Evolutionary conservation across 257 asterid genomes (phyloP), one percentile per base, ranked within the genome.

Genomic region (Solanum medicagineum): DNA sequence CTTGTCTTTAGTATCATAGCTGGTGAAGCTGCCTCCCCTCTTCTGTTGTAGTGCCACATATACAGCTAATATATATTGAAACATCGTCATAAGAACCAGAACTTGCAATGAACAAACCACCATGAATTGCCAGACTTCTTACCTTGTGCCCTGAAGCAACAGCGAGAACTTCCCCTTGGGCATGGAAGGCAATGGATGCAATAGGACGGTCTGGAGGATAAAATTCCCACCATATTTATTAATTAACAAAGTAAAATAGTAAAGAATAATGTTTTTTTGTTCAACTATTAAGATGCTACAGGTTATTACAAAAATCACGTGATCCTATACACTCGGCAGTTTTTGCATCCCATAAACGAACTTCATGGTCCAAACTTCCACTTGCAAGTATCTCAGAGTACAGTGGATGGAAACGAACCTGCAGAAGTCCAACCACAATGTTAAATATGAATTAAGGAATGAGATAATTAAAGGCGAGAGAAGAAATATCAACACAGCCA

Each of bases 111-210:
- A 77, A 29, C 29, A 79, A 79, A 79, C 65, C 49, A 77, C 60
- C 10, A 53, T 26, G 29, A 5, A 79, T 79, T 51, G 11, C 83
- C 9, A 14, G 10, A 88, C 85, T 85, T 84, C 91, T 88, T 80
- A 96, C 99, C 98, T 96, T 96, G 90, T 93, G 99, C 85, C 99
- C 99, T 81, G 99, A 95, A 80, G 99, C 99, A 75, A 96, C 99
- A 83, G 99, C 99, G 85, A 96, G 89, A 86, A 95, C 88, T 85
- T 96, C 98, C 81, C 99, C 99, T 86, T 91, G 96, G 54, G 99
- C 97, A 90, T 96, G 98, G 91, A 96, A 96, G 66, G 99, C 98
- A 90, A 95, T 95, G 29, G 99, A 95, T 87, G 99, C 98, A 83
- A 97, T 97, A 55, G 99, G 98, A 49, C 98, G 98, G 82, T 90